A percentile compares a stretch with the other conserved stretches of the same genome.
Evolutionary conservation across 2,329 filamentous ascomycete genomes (phyloP).

Genomic region (Fusarium sp.): DNA sequence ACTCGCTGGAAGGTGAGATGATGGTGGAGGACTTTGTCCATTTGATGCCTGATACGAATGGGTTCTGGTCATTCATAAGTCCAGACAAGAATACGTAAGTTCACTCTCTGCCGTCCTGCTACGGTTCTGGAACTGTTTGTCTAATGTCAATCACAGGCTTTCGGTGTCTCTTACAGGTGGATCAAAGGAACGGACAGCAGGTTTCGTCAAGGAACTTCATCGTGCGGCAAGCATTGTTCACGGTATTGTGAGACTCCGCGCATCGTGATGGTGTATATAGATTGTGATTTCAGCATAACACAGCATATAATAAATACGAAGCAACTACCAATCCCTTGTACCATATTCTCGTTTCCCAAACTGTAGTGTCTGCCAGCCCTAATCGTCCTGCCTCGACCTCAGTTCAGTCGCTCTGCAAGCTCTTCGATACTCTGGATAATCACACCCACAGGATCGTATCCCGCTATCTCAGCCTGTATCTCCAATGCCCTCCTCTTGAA

Average conservation of each 20-base stretch:
- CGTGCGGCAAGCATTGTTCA: not conserved
- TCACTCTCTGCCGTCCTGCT: too few relatives aligned
- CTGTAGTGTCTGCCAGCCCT: too few relatives aligned
- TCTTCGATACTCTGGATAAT: not conserved
- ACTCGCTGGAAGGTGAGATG: not conserved
- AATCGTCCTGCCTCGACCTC: not conserved
- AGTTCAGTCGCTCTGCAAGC: not conserved
- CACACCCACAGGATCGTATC: not conserved
- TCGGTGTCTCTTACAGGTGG: not conserved
- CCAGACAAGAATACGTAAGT: not conserved
- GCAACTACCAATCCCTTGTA: too few relatives aligned
- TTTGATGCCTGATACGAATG: conserved; percentile 1
- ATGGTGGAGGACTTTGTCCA: not conserved
- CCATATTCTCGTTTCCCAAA: too few relatives aligned
- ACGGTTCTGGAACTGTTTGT: not conserved
- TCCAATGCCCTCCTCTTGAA: not conserved
- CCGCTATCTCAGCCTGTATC: not conserved
- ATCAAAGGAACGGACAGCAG: not conserved
- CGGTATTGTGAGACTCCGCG: not conserved
- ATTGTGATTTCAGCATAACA: too few relatives aligned
- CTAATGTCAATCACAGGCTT: not conserved
- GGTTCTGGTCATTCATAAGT: conserved; percentile 1
- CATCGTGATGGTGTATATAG: not conserved
- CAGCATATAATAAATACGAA: too few relatives aligned
- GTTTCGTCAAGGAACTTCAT: not conserved